Percentiles rank a stretch among this genome's conserved stretches.
Evolutionary conservation across 2,329 filamentous ascomycete genomes (phyloP).

Genomic region (Scedosporium aurantiacum): DNA sequence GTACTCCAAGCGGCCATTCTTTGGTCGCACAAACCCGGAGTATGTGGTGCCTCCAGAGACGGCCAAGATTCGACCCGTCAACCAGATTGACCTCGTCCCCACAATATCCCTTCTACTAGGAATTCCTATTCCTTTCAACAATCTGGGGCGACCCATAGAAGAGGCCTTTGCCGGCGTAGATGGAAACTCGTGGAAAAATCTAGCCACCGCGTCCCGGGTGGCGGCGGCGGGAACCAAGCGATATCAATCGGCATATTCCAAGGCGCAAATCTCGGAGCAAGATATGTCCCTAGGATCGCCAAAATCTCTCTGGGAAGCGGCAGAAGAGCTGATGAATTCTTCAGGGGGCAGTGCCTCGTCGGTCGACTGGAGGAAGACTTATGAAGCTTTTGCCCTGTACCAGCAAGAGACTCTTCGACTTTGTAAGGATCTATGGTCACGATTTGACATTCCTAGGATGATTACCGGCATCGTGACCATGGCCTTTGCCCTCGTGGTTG

Average conservation of each 20-base stretch:
- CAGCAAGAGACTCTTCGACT: slow-evolving; percentile 67
- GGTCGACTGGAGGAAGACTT: slow-evolving; percentile 29
- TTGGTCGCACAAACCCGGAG: slow-evolving; percentile 62
- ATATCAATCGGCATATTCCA: slow-evolving; percentile 77
- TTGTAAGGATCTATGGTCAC: slow-evolving; percentile 80
- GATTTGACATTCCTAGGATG: slow-evolving; percentile 85
- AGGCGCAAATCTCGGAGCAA: slow-evolving; percentile 57
- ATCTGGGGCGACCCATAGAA: slow-evolving; percentile 82
- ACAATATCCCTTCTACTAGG: slow-evolving; percentile 81
- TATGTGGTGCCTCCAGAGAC: slow-evolving; percentile 49
- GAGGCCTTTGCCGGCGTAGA: slow-evolving; percentile 73
- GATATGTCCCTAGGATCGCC: slow-evolving; percentile 32
- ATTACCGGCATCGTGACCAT: slow-evolving; percentile 64
- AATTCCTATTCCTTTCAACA: slow-evolving; percentile 92
- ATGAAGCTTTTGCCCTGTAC: slow-evolving; percentile 57
- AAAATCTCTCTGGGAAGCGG: slow-evolving; percentile 35
- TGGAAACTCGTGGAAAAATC: slow-evolving; percentile 62
- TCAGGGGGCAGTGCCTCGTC: not conserved
- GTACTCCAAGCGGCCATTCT: slow-evolving; percentile 82
- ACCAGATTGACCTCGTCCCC: slow-evolving; percentile 91
- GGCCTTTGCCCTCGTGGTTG: slow-evolving; percentile 51
- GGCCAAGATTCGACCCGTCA: slow-evolving; percentile 64
- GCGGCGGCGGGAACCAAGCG: slow-evolving; percentile 77
- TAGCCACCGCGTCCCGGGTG: slow-evolving; percentile 66
- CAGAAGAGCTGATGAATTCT: slow-evolving; percentile 23